Conservation (phyloP, 768 basidiomycete species). For the Holtermanniella nyarrowii region DNA sequence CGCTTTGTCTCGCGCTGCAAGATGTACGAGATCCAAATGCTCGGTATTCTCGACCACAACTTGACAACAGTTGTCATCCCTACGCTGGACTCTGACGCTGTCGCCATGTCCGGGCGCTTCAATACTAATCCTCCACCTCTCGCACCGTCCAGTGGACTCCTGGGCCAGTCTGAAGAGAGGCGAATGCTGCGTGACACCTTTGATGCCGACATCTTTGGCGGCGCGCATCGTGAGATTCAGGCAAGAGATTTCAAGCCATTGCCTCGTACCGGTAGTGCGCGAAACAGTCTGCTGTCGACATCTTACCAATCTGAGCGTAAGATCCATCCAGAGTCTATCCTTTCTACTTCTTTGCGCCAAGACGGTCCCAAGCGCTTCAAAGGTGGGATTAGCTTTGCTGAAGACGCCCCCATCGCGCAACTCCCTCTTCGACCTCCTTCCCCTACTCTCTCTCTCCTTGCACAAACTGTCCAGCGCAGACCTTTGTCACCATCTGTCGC, state of each 20-base stretch:
- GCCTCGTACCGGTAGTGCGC: background rate
- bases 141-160: background rate
- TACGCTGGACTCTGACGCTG: slow-evolving; percentile 23
- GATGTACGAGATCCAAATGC: slow-evolving; percentile 94
- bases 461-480: background rate
- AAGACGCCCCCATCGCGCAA: background rate
- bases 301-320: background rate
- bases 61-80: slow-evolving; percentile 84
- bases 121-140: background rate
- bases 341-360: background rate
- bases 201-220: slow-evolving; percentile 27
- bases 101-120: background rate
- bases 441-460: background rate
- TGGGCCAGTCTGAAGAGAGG: slow-evolving; percentile 11
- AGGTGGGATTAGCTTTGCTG: background rate
- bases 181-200: slow-evolving; percentile 21
- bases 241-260: background rate
- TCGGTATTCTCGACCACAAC: slow-evolving; percentile 82
- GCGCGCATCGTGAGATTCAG: background rate
- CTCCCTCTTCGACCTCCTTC: background rate
- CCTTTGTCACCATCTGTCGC: slow-evolving; percentile 11
- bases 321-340: background rate
- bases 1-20: slow-evolving; percentile 91
- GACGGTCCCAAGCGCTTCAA: background rate
- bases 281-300: background rate